Evolutionary conservation across 768 basidiomycete genomes (phyloP).

Genomic region (Auricularia auricula-judae): DNA sequence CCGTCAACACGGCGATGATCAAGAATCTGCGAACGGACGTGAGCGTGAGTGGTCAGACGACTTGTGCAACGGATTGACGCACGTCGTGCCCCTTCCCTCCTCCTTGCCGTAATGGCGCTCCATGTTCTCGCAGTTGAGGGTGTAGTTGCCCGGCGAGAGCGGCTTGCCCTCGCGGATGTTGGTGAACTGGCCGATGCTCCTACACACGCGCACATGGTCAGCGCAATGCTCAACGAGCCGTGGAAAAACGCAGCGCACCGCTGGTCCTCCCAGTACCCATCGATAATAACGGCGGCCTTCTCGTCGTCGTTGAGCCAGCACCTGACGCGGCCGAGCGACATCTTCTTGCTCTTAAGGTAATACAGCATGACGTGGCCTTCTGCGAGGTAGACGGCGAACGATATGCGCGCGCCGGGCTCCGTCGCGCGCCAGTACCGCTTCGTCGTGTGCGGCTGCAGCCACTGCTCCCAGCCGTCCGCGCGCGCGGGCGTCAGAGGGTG

Average conservation of each 20-base stretch:
- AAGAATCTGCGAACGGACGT: background rate
- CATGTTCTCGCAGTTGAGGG: background rate
- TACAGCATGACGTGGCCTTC: conserved; percentile 2
- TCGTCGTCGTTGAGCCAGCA: conserved; percentile 3
- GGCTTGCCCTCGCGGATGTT: background rate
- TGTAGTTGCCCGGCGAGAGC: background rate
- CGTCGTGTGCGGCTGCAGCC: background rate
- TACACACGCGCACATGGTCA: background rate
- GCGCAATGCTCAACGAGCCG: background rate
- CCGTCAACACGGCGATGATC: background rate
- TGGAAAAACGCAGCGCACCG: background rate
- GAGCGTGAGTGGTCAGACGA: no score
- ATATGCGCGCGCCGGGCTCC: conserved; percentile 1
- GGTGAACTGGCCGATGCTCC: conserved; percentile 2
- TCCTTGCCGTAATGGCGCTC: background rate
- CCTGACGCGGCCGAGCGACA: conserved; percentile 1
- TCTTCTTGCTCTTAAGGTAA: background rate
- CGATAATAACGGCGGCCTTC: background rate
- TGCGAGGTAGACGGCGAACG: background rate
- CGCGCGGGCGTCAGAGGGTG: background rate
- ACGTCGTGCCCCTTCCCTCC: background rate
- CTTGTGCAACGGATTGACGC: background rate
- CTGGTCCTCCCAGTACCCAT: background rate
- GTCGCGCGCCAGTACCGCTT: conserved; percentile 5
- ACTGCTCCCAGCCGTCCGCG: background rate